Evolutionary conservation across 805 yeast species (phyloP).

Genomic region (Candida nemodendra): DNA sequence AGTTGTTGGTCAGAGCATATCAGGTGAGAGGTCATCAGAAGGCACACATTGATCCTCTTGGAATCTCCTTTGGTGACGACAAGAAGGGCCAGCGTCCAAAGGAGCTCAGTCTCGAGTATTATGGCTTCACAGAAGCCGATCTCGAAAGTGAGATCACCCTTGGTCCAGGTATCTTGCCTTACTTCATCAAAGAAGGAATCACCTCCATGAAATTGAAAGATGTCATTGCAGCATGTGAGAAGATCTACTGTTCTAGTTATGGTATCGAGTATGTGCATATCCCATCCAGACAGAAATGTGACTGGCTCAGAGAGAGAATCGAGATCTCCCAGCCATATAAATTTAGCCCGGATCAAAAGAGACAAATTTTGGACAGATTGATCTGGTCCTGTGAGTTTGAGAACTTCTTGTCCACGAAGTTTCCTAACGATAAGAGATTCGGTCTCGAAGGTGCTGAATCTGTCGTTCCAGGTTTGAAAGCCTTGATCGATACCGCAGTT

Average conservation of each 20-base stretch:
- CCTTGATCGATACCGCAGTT: conserved; percentile 90
- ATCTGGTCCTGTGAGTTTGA: conserved; percentile 97
- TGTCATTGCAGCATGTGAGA: conserved; percentile 74
- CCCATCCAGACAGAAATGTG: conserved; percentile 92
- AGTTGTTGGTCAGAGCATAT: conserved; percentile 94
- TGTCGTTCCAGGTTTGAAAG: conserved; percentile 94
- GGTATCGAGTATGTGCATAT: conserved; percentile 97
- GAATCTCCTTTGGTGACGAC: conserved; percentile 79
- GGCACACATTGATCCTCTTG: conserved; percentile 95
- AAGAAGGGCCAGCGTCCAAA: conserved; percentile 54
- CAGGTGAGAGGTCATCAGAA: conserved; percentile 98
- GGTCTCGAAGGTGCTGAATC: conserved; percentile 99
- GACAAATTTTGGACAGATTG: conserved; percentile 93
- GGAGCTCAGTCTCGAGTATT: conserved; percentile 89
- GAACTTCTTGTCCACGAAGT: conserved; percentile 87
- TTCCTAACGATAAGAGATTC: conserved; percentile 97
- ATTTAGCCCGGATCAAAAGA: conserved; percentile 83
- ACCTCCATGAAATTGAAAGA: conserved; percentile 71
- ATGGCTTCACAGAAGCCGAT: conserved; percentile 87
- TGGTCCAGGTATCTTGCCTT: conserved; percentile 97
- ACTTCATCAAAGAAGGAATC: conserved; percentile 69
- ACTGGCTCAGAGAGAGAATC: conserved; percentile 96
- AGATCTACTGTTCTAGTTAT: conserved; percentile 80
- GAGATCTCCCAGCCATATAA: conserved; percentile 88
- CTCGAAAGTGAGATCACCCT: conserved; percentile 78